A percentile compares a stretch with the other conserved stretches of the same genome.
These are phyloP conservation scores for Hypoxylon lenormandii DNA, from an alignment of 495 filamentous ascomycete species.

Conservation along the genomic window DNA sequence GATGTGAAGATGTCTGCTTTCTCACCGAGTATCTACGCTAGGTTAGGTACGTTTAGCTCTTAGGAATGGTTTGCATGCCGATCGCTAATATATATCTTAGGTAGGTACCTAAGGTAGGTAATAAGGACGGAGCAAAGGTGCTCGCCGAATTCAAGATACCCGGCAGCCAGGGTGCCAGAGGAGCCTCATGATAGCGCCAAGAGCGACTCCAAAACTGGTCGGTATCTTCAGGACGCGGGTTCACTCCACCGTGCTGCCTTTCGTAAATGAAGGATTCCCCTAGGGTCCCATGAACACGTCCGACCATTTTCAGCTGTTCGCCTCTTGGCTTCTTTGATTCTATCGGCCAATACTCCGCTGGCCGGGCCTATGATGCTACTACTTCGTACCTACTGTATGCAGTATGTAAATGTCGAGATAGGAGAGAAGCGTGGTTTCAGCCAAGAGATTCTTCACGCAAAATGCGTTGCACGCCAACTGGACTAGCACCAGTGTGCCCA, in stretches of 20 bases:
- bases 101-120: too few species aligned
- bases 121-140: background rate
- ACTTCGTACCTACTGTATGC: too few species aligned
- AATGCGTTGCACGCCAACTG: slow-evolving; percentile 38
- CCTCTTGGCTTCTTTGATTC: slow-evolving; percentile 22
- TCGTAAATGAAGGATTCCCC: slow-evolving; percentile 29
- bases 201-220: slow-evolving; percentile 10
- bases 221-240: background rate
- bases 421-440: slow-evolving; percentile 42
- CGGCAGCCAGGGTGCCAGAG: background rate
- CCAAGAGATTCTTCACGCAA: slow-evolving; percentile 46
- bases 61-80: background rate
- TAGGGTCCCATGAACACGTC: slow-evolving; percentile 16
- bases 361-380: slow-evolving; percentile 16
- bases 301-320: slow-evolving; percentile 14
- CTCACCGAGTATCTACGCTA: too few species aligned
- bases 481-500: slow-evolving; percentile 32
- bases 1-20: too few species aligned
- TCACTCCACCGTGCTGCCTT: slow-evolving; percentile 16
- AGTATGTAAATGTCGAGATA: slow-evolving; percentile 13
- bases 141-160: background rate
- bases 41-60: too few species aligned
- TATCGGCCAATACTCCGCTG: slow-evolving; percentile 13
- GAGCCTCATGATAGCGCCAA: slow-evolving; percentile 41
- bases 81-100: background rate